Percentiles rank a stretch among this genome's conserved stretches.
These are phyloP conservation scores for Pseudocercospora musae DNA, from an alignment of 2,329 filamentous ascomycete genomes.

Conservation along the genomic window DNA sequence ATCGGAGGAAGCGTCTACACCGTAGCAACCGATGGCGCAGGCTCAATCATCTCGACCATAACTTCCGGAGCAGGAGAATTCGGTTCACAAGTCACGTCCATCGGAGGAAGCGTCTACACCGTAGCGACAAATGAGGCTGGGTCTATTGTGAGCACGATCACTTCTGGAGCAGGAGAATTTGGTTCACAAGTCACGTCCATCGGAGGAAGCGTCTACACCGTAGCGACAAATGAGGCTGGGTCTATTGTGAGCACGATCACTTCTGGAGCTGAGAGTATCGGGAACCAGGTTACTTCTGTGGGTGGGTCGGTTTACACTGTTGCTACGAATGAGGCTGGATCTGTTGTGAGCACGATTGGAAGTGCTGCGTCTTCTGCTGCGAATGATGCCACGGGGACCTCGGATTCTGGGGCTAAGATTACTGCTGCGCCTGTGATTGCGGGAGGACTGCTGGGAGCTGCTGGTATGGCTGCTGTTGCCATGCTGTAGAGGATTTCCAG, in stretches of 20 bases:
- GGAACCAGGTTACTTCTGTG: constrained; percentile 9
- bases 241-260: constrained; percentile 25
- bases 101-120: constrained; percentile 15
- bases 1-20: constrained; percentile 10
- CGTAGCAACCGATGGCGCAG: constrained; percentile 12
- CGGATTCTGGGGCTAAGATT: constrained; percentile 17
- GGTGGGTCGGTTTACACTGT: constrained; percentile 13
- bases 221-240: constrained; percentile 12
- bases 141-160: constrained; percentile 23
- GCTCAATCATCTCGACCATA: constrained; percentile 7
- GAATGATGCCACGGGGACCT: constrained; percentile 6
- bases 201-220: constrained; percentile 16
- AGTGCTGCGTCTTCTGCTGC: constrained; percentile 9
- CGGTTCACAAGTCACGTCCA: constrained; percentile 8
- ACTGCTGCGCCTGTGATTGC: constrained; percentile 24
- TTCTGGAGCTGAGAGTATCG: constrained; percentile 5
- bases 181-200: constrained; percentile 9
- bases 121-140: constrained; percentile 14
- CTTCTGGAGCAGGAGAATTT: constrained; percentile 10
- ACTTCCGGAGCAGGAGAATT: constrained; percentile 8
- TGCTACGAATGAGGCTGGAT: constrained; percentile 16
- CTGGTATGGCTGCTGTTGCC: constrained; percentile 33
- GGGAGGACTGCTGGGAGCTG: constrained; percentile 32
- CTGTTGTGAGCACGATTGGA: constrained; percentile 14
- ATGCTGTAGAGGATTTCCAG: constrained; percentile 18